Evolutionary conservation across 2,329 filamentous ascomycete genomes (phyloP), one percentile per base, ranked within the genome.

Genomic region (Colletotrichum sp.): DNA sequence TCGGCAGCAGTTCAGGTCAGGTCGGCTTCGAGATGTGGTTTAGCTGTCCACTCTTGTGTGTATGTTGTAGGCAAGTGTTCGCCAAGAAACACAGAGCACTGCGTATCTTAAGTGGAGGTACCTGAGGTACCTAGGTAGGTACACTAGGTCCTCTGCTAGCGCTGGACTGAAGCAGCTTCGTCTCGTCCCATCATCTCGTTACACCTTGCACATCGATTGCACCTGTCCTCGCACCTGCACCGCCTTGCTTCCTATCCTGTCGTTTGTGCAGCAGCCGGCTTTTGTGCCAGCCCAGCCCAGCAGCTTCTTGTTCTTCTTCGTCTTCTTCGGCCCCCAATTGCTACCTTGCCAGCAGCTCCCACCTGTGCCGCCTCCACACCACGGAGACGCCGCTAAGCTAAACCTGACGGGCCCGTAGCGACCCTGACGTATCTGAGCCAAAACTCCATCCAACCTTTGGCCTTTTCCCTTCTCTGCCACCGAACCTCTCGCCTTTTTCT

Each of bases 401-500:
- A 70, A 63, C 68, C 68, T 36, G 68, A 70, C 36, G 57, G 68
- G 57, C 36, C 57, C 36, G 30, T 62, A 70, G 68, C 68, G 68
- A 70, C 26, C 55, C 68, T 70, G 57, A 70, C 57, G 57, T 73
- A 68, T 69, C 70, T 75, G 70, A 32, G 70, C 48, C 64, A 48
- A 73, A 75, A 26, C 28, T 68, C 69, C 62, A 75, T 72, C 69
- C 72, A 72, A 66, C 72, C 62, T 71, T 75, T 69, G 59, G 32
- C 12, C 28, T 67, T 72, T 55, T 62, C 44, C 69, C 55, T 68
- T 68, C 69, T 26, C 63, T 62, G 39, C 63, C 72, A 68, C 67
- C 63, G 67, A 55, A 77, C 66, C 48, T 73, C 75, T 72, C 64
- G 71, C 71, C 72, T 75, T 67, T 48, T 12, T 70, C 59, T 62